phyloP scores from a whole-genome alignment of 805 yeast genomes.

The Yarrowia deformans region DNA sequence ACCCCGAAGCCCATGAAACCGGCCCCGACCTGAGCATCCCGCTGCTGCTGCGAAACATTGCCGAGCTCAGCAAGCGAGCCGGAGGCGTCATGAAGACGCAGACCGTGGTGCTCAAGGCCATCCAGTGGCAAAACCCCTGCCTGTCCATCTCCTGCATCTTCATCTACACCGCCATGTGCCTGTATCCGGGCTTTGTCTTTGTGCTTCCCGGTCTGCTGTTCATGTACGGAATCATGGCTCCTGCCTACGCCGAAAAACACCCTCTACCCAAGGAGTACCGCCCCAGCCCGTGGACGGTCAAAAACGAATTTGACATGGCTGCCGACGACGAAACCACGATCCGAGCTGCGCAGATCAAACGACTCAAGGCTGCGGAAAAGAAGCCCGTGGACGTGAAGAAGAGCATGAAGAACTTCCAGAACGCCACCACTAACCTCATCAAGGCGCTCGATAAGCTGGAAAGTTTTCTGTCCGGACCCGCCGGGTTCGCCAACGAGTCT shows the following conservation, averaged over 20 bases:
- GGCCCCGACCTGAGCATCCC: slow-evolving; percentile 37
- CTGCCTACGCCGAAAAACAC: slow-evolving; percentile 37
- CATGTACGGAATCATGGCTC: slow-evolving; percentile 38
- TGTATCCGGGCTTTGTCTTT: slow-evolving; percentile 28
- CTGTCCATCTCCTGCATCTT: slow-evolving; percentile 38
- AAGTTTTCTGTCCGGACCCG: slow-evolving; percentile 20
- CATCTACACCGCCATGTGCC: slow-evolving; percentile 37
- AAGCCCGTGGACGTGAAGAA: slow-evolving; percentile 37
- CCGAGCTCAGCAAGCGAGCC: slow-evolving; percentile 34
- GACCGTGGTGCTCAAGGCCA: slow-evolving; percentile 27
- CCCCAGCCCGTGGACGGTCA: slow-evolving; percentile 20
- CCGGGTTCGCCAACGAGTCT: slow-evolving; percentile 36
- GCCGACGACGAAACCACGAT: slow-evolving; percentile 28
- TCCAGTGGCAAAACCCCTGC: slow-evolving; percentile 39
- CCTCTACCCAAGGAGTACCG: slow-evolving; percentile 24
- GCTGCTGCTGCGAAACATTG: slow-evolving; percentile 26
- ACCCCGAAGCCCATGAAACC: slow-evolving; percentile 19
- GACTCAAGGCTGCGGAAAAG: slow-evolving; percentile 24
- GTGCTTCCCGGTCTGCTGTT: slow-evolving; percentile 22
- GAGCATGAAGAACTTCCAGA: slow-evolving; percentile 37
- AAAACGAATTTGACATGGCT: slow-evolving; percentile 29
- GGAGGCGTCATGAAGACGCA: slow-evolving; percentile 35
- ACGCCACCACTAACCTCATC: slow-evolving; percentile 27
- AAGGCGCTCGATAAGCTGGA: slow-evolving; percentile 23
- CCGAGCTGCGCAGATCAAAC: slow-evolving; percentile 21